Evolutionary conservation across 1,139 yeast species (phyloP).

Genomic region (Saccharomyces hybrid): DNA sequence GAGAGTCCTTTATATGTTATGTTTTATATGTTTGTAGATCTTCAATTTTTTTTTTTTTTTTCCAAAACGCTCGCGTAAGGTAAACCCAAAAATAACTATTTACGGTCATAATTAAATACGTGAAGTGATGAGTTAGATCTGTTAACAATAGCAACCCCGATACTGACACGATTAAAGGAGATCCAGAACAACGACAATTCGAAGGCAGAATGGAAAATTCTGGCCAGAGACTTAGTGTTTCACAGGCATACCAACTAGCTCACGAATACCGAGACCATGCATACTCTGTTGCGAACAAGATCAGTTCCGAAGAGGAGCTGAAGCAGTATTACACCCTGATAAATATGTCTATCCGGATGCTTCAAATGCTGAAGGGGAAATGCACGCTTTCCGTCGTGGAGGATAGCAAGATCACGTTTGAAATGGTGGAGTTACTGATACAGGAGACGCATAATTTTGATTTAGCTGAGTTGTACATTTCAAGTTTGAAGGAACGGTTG

Average conservation of each 20-base stretch:
- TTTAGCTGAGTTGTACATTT: constrained; percentile 25
- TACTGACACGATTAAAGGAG: background rate
- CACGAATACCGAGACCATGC: constrained; percentile 23
- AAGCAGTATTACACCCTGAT: constrained; percentile 24
- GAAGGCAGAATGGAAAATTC: background rate
- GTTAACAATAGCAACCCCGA: background rate
- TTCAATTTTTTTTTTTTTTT: background rate
- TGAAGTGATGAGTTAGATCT: background rate
- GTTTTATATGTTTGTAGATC: background rate
- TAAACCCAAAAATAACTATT: background rate
- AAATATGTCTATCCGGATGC: constrained; percentile 17
- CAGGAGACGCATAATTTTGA: constrained; percentile 25
- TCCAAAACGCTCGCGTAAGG: background rate
- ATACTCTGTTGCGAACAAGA: constrained; percentile 8
- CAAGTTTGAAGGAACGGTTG: constrained; percentile 20
- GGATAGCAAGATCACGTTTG: constrained; percentile 21
- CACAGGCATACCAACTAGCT: constrained; percentile 16
- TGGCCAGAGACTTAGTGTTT: constrained; percentile 4
- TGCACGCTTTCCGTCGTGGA: constrained; percentile 21
- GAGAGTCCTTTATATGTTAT: background rate
- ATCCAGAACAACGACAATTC: background rate
- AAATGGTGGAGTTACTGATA: constrained; percentile 18
- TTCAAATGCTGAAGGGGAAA: constrained; percentile 15
- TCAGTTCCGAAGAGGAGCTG: constrained; percentile 15
- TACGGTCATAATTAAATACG: background rate